Percentiles rank a stretch among this genome's conserved stretches.
Conservation (phyloP, 331 rosid species). For the Telfairia occidentalis region DNA sequence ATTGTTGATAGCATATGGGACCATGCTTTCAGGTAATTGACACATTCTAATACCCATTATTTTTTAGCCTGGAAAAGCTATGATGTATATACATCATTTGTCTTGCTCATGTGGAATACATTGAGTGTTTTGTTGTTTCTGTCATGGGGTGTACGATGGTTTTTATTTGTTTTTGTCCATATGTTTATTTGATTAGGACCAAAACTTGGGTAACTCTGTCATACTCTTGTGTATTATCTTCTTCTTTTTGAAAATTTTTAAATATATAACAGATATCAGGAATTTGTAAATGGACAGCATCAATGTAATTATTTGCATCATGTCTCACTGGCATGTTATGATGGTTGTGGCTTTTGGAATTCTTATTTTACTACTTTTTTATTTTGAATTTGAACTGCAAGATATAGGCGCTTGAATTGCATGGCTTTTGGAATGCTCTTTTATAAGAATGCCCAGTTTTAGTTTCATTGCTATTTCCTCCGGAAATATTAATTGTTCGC, state of each 20-base stretch:
- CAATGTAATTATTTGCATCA: not conserved
- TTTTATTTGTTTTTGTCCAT: not conserved
- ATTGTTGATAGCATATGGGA: conserved; percentile 97
- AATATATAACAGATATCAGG: not conserved
- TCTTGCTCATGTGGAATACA: not conserved
- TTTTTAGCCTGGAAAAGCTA: not conserved
- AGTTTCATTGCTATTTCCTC: not conserved
- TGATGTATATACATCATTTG: not conserved
- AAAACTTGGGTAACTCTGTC: not conserved
- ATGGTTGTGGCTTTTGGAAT: not conserved
- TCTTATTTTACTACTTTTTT: not conserved
- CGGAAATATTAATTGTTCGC: not conserved
- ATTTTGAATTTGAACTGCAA: too few species aligned
- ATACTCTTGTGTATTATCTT: not conserved
- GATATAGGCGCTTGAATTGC: too few species aligned
- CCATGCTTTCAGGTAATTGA: conserved; percentile 74
- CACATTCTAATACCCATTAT: not conserved
- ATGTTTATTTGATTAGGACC: not conserved
- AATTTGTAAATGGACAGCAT: not conserved
- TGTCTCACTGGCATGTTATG: not conserved
- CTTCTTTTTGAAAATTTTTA: not conserved
- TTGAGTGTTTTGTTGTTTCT: not conserved
- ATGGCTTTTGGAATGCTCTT: too few species aligned
- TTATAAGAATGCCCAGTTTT: not conserved
- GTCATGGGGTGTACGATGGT: not conserved